Percentiles rank a stretch among this genome's conserved stretches.
Conservation (phyloP, 805 yeast genomes). For the Peterozyma xylosa region DNA sequence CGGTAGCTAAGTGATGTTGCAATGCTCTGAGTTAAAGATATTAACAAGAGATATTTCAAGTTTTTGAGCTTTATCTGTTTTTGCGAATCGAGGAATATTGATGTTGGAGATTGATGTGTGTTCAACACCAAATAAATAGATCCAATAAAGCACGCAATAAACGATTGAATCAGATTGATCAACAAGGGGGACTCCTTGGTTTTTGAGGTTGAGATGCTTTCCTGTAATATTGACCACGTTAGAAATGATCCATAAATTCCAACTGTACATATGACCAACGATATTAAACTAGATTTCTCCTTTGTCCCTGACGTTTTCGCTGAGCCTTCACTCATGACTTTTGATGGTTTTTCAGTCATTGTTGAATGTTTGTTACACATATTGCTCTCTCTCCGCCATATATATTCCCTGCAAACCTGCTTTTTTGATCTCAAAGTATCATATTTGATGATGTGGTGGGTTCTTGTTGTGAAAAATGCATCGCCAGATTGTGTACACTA, state of each 20-base stretch:
- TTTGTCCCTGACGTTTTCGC: background rate
- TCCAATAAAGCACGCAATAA: conserved; percentile 68
- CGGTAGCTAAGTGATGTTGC: conserved; percentile 80
- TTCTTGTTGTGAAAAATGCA: too few species aligned
- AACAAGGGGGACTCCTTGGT: conserved; percentile 66
- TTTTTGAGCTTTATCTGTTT: conserved; percentile 19
- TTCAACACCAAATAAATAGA: conserved; percentile 40
- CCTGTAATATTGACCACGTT: conserved; percentile 91
- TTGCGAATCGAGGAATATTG: conserved; percentile 19
- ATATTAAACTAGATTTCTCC: conserved; percentile 1
- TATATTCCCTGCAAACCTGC: background rate
- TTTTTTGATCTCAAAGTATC: background rate
- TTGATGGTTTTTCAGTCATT: too few species aligned
- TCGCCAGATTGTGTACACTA: too few species aligned
- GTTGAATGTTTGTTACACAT: too few species aligned
- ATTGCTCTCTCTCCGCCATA: too few species aligned
- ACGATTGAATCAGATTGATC: conserved; percentile 69
- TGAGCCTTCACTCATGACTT: background rate
- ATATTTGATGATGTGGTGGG: too few species aligned
- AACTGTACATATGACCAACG: conserved; percentile 23
- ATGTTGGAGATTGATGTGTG: conserved; percentile 20
- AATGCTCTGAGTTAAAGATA: conserved; percentile 69
- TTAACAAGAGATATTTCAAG: conserved; percentile 34
- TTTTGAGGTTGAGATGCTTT: conserved; percentile 70
- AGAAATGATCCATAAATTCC: conserved; percentile 87